Evolutionary conservation across 2,329 filamentous ascomycete genomes (phyloP), one percentile per base, ranked within the genome.

Genomic region (Lachnellula hyalina): DNA sequence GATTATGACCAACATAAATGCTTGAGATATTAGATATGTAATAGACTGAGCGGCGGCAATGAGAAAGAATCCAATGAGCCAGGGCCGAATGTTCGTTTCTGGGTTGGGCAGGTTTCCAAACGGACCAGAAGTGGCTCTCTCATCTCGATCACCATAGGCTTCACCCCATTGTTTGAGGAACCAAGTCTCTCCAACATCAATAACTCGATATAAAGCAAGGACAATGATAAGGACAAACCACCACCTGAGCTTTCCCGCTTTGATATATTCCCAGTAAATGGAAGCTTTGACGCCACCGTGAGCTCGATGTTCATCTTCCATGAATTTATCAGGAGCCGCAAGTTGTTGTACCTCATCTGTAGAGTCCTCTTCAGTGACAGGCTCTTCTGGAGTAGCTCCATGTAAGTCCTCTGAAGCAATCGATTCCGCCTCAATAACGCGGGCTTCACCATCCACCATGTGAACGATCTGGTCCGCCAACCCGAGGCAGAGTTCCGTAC

Each of bases 151-250:
- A 36, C 76, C 73, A 68, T 92, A 93, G 6, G 84, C 83, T 67
- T 95, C 89, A 32, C 89, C 89, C 90, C 91, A 96, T 25, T 86
- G 80, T 68, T 96, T 95, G 52, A 96, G 77, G 45, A 94, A 92
- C 80, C 90, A 93, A 1, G 82, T 85, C 64, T 90, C 82, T 1
- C 78, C 78, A 40, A 95, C 76, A 38, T 85, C 80, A 17, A 82
- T 73, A 12, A 84, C 65, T 6, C 91, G 84, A 63, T 84, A 89
- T 0, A 84, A 41, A 5, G 80, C 70, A 56, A 92, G 82, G 12
- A 85, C 74, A 1, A 82, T 35, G 3, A 93, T 74, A 2, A 92
- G 76, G 1, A 83, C 64, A 3, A 73, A 68, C 91, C 91, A 96
- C 76, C 85, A 90, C 53, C 76, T 76, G 45, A 92, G 75, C 12